These are phyloP conservation scores for Crithidia fasciculata DNA, from an alignment of 208 protist species.

Conservation along the genomic window DNA sequence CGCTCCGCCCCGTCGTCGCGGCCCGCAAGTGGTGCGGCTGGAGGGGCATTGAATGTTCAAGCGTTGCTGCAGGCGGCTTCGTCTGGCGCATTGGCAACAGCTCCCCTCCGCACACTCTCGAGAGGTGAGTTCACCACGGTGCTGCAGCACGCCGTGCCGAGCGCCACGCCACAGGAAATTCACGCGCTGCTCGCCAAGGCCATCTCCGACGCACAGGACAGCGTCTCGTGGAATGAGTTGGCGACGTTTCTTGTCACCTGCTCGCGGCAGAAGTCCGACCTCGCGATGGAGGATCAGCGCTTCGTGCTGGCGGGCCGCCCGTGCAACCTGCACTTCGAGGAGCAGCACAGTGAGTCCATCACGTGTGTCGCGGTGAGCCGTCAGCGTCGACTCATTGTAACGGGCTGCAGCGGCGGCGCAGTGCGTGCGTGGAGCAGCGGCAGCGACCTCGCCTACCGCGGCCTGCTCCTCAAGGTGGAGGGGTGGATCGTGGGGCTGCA, in stretches of 20 bases:
- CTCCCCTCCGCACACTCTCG: slow-evolving; percentile 30
- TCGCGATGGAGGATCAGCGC: slow-evolving; percentile 55
- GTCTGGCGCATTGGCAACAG: neutral
- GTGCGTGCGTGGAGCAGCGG: slow-evolving; percentile 75
- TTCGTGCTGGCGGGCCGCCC: slow-evolving; percentile 50
- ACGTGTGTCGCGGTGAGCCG: slow-evolving; percentile 46
- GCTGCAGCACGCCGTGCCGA: slow-evolving; percentile 39
- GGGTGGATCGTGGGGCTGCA: slow-evolving; percentile 85
- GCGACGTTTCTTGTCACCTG: slow-evolving; percentile 78
- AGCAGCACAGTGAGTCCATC: slow-evolving; percentile 56
- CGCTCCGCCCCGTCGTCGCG: too few relatives aligned
- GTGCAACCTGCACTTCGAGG: slow-evolving; percentile 18
- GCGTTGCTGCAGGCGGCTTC: too few relatives aligned
- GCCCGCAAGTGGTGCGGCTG: neutral
- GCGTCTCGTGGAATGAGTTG: slow-evolving; percentile 79
- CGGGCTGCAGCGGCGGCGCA: slow-evolving; percentile 71
- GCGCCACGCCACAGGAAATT: slow-evolving; percentile 47
- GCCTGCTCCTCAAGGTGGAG: slow-evolving; percentile 63
- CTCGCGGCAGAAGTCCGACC: slow-evolving; percentile 58
- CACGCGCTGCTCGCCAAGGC: slow-evolving; percentile 73
- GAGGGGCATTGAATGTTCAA: neutral
- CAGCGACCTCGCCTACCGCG: slow-evolving; percentile 52
- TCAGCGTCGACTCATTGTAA: slow-evolving; percentile 51
- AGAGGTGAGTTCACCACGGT: slow-evolving; percentile 30
- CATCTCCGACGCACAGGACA: slow-evolving; percentile 68